Base-by-base conservation (phyloP, 148 eudicot species). In the Pharnaceum exiguum region DNA sequence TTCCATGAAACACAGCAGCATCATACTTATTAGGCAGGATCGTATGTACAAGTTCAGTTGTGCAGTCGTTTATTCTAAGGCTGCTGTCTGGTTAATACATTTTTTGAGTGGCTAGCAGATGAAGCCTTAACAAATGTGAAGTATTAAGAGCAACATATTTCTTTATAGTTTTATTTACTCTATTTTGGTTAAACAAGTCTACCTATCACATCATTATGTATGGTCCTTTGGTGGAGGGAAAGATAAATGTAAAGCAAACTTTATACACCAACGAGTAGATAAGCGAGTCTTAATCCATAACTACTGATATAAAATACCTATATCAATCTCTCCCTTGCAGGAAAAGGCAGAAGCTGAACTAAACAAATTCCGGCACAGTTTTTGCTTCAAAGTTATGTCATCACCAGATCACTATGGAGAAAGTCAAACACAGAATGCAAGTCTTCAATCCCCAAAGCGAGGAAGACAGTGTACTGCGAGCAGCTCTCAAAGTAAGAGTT, bases 311-410 rank as follows among this genome's bases (percentile, higher is more conserved):
- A 27, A 26, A 12, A 49, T 18, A 43, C 36, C 3, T 48, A 62
- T 37, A 16, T 13, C 31, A 39, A 49, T 35, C 52, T 46, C 22
- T 54, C 29, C 57, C 39, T 7, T 72, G 58, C 86, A 85, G 96
- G 86, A 82, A 65, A 88, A 82, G 62, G 82, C 93, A 63, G 87
- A 78, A 73, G 73, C 73, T 21, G 87, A 81, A 67, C 54, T 81
- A 13, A 77, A 67, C 49, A 89, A 75, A 75, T 67, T 85, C 63
- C 78, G 94, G 28, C 82, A 77, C 59, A 75, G 75, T 76, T 73
- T 89, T 63, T 89, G 89, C 77, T 85, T 86, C 70, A 86, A 76
- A 77, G 83, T 85, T 22, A 78, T 79, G 55, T 82, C 89, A 17
- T 75, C 82, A 11, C 87, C 87, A 29, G 76, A 83, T 28, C 75